These are phyloP conservation scores for Chaetomiaceae sp. DNA, from an alignment of 2,329 filamentous ascomycete genomes.

Conservation along the genomic window DNA sequence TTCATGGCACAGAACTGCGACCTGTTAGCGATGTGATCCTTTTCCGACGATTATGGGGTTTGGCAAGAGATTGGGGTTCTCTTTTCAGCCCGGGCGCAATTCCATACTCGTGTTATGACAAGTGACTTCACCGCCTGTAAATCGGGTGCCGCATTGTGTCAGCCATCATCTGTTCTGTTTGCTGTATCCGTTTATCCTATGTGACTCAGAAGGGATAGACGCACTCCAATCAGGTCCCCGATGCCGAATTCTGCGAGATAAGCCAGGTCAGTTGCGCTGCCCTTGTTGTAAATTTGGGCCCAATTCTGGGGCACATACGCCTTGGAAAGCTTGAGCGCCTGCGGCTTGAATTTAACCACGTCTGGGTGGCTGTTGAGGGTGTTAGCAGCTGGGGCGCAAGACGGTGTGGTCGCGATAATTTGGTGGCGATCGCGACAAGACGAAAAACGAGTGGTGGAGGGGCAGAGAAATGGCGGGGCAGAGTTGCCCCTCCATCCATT, in stretches of 20 bases:
- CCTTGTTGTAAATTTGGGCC: constrained; percentile 19
- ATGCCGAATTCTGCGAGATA: constrained; percentile 69
- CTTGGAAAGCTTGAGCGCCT: constrained; percentile 87
- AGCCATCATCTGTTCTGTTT: constrained; percentile 6
- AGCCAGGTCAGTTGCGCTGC: constrained; percentile 35
- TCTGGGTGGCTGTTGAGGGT: constrained; percentile 64
- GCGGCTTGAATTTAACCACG: constrained; percentile 94
- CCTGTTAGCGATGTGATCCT: constrained; percentile 25
- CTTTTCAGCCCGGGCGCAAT: background rate
- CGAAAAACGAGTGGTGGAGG: too few relatives aligned
- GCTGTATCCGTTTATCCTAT: constrained; percentile 24
- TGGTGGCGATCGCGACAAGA: too few relatives aligned
- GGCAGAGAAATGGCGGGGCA: constrained; percentile 27
- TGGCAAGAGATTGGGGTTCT: background rate
- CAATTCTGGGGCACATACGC: constrained; percentile 57
- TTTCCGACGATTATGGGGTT: background rate
- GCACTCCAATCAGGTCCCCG: constrained; percentile 98
- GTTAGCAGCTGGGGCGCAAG: constrained; percentile 5
- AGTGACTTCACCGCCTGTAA: constrained; percentile 75
- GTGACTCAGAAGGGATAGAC: constrained; percentile 33
- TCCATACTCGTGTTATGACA: constrained; percentile 82
- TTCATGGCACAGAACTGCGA: constrained; percentile 86
- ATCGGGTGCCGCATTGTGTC: constrained; percentile 12
- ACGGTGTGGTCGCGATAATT: too few relatives aligned
- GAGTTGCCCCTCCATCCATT: constrained; percentile 31